Evolutionary conservation across 1,284 basidiomycete species (phyloP), one percentile per base, ranked within the genome.

Genomic region (Xanthoconium separans): DNA sequence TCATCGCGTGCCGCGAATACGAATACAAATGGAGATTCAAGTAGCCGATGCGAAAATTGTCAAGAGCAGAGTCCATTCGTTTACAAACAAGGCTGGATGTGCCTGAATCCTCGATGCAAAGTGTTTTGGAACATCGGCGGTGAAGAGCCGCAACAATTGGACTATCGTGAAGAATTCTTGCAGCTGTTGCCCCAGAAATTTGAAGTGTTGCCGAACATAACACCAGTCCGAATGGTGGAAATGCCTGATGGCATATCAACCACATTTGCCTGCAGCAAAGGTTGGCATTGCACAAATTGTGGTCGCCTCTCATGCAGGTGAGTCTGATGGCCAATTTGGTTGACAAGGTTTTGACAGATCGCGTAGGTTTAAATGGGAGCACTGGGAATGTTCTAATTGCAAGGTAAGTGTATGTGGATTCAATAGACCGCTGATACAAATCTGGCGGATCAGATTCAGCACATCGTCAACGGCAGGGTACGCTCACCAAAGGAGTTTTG

Each of bases 271-370:
- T 85, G 81, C 58, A 81, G 77, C n/a, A 80, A 78, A 61, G 89
- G 89, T 3, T 84, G 83, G 75, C 85, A 89, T 64, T 91, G 89
- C 64, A 57, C 51, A 16, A 57, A 68, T 10, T 91, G 89, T 62
- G 89, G 89, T 22, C 78, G 87, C 22, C 68, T 91, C 27, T 88
- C 88, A 9, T 82, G 81, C 73, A 79, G 89, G 88, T 87, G 51
- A 76, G 39, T 46, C 48, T 43, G 44, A 42, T 31, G 50, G 36
- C 24, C 31, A 27, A 53, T 20, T n/a, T 15, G 22, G 48, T 50
- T 18, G 52, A n/a, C 45, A 42, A 37, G 15, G 15, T 44, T 30
- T 27, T 61, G 34, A 68, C 29, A 27, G 34, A 53, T 34, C 37
- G 42, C 36, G 36, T 58, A 89, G 88, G 61, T 82, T 68, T 51